Base-by-base conservation (phyloP, 768 basidiomycete genomes). In the Boletales sp. region DNA sequence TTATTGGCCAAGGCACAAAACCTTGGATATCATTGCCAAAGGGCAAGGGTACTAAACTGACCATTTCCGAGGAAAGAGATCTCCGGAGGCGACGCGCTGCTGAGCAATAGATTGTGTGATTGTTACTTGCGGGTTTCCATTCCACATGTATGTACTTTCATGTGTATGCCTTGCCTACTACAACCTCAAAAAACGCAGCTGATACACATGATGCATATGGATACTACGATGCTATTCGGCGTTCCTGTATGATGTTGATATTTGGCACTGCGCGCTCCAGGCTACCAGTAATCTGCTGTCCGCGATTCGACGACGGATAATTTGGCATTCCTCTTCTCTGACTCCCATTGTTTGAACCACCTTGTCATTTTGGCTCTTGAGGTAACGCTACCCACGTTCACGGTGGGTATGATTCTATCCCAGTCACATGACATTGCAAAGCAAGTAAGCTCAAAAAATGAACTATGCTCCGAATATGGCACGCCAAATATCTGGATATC, bases 41-140 rank as follows among this genome's bases (percentile, higher is more conserved):
- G 77, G 94, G 94, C 74, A 95, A 95, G 82, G 95, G 94, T 76
- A 88, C 84, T 70, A 97, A 97, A 73, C 88, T 97, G 62, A 93
- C 93, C 54, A 98, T 98, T 67, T 84, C 94, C 14, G 92, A 94
- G 80, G 91, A 97, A 81, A 82, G 94, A 63, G 94, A 97, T 75
- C 78, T 84, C 69, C 84, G 87, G 80, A 86, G 94, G 78, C 89
- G 84, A 77, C 82, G 82, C 47, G 80, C 84, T 59, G 75, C 82
- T 40, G 88, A 87, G 68, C 74, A 85, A 71, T 82, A 80, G 73
- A 71, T 56, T 11, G 8, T 19, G 1, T 48, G 50, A 29, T 47
- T 51, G n/a, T 50, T 41, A 11, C 17, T 46, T 43, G 38, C 38
- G 13, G 17, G 50, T 30, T 48, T 37, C 45, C 35, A 29, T 45